Conservation (phyloP, 345 rosid species). For the Pelargonium nanum region DNA sequence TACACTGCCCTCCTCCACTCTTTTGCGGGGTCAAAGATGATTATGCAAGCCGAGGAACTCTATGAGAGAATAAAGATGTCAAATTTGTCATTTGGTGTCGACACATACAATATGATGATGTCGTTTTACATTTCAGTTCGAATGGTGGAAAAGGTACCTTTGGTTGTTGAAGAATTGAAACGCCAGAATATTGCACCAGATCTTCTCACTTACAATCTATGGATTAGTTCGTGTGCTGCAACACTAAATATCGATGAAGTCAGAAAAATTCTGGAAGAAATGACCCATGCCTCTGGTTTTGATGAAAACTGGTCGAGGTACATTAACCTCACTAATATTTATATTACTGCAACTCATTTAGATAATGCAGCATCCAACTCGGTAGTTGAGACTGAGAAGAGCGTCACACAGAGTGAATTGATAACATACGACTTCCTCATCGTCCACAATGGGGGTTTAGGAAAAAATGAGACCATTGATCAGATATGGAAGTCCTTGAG, state of each 20-base stretch:
- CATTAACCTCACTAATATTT: conserved; percentile 37
- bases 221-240: conserved; percentile 88
- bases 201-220: conserved; percentile 75
- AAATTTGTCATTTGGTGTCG: conserved; percentile 41
- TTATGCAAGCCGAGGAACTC: conserved; percentile 56
- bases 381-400: conserved; percentile 51
- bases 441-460: conserved; percentile 61
- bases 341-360: conserved; percentile 45
- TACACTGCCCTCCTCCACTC: conserved; percentile 91
- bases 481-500: conserved; percentile 85
- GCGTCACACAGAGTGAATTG: conserved; percentile 77
- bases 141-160: conserved; percentile 60
- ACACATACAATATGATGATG: conserved; percentile 88
- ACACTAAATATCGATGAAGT: conserved; percentile 43
- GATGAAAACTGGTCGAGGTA: conserved; percentile 56
- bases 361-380: conserved; percentile 27
- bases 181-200: conserved; percentile 48
- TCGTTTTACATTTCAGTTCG: conserved; percentile 88
- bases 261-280: conserved; percentile 55
- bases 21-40: conserved; percentile 49
- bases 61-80: conserved; percentile 45
- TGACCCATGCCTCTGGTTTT: conserved; percentile 34
- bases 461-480: conserved; percentile 62
- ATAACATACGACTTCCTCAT: conserved; percentile 77
- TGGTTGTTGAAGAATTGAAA: conserved; percentile 49